Conservation (phyloP, 768 basidiomycete genomes). For the Rickenella mellea region DNA sequence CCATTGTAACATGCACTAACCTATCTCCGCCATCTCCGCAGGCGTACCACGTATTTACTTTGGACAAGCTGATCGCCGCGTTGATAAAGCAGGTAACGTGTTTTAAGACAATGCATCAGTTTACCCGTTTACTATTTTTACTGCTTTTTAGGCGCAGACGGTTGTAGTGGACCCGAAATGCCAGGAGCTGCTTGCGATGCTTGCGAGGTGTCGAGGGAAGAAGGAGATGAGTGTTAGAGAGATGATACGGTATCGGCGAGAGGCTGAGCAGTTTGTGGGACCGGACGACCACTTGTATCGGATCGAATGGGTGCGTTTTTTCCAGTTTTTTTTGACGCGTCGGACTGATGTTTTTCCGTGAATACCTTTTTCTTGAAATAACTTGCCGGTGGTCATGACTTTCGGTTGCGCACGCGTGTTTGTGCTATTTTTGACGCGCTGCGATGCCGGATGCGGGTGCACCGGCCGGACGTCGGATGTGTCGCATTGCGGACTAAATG, state of each 20-base stretch:
- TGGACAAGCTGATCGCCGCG: constrained; percentile 85
- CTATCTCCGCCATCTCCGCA: too few species aligned
- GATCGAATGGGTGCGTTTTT: constrained; percentile 63
- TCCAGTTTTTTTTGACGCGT: neutral
- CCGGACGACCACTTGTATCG: constrained; percentile 71
- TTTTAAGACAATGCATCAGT: too few species aligned
- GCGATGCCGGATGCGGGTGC: neutral
- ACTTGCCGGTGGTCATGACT: too few species aligned
- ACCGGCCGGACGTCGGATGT: neutral
- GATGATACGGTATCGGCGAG: constrained; percentile 67
- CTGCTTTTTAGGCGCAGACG: constrained; percentile 60
- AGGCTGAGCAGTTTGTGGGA: constrained; percentile 67
- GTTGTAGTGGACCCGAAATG: constrained; percentile 78
- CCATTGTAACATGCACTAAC: too few species aligned
- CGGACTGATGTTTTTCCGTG: neutral
- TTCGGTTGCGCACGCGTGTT: too few species aligned
- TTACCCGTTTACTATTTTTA: neutral
- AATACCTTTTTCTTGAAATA: neutral
- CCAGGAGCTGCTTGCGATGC: constrained; percentile 73
- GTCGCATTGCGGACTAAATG: too few species aligned
- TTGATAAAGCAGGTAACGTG: constrained; percentile 81
- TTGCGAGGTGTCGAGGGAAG: constrained; percentile 52
- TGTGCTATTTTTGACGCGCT: too few species aligned
- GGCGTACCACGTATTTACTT: constrained; percentile 87
- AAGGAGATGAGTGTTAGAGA: constrained; percentile 51